Evolutionary conservation across 2,329 filamentous ascomycete genomes (phyloP).

Genomic region (Spiromastix sp.): DNA sequence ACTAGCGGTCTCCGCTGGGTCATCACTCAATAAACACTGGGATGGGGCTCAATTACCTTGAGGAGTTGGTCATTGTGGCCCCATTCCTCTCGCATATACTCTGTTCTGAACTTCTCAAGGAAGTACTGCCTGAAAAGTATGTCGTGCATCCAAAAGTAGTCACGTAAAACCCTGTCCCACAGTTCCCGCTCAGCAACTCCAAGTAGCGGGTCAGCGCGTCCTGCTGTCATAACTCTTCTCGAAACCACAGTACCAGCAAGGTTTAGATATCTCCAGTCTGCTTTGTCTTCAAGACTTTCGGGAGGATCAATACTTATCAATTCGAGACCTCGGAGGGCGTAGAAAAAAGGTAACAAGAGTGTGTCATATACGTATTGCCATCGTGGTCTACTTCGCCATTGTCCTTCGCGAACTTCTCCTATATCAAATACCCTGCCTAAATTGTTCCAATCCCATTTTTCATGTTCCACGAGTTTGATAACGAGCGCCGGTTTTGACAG

Average conservation of each 20-base stretch:
- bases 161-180: background rate
- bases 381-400: too few relatives aligned
- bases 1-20: too few relatives aligned
- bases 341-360: conserved; percentile 3
- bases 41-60: too few relatives aligned
- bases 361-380: too few relatives aligned
- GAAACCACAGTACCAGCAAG: conserved; percentile 1
- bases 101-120: background rate
- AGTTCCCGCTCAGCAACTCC: background rate
- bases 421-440: background rate
- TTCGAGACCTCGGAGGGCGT: background rate
- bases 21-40: too few relatives aligned
- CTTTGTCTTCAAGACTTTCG: background rate
- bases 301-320: background rate
- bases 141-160: background rate
- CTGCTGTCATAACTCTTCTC: background rate
- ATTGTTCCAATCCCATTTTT: background rate
- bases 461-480: conserved; percentile 2
- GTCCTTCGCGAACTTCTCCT: background rate
- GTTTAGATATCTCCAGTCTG: background rate
- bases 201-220: background rate
- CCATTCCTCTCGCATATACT: background rate
- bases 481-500: background rate
- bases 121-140: background rate
- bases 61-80: too few relatives aligned